These are phyloP conservation scores for Apophysomyces elegans DNA, from an alignment of 371 early-diverging fungal species.

Conservation along the genomic window DNA sequence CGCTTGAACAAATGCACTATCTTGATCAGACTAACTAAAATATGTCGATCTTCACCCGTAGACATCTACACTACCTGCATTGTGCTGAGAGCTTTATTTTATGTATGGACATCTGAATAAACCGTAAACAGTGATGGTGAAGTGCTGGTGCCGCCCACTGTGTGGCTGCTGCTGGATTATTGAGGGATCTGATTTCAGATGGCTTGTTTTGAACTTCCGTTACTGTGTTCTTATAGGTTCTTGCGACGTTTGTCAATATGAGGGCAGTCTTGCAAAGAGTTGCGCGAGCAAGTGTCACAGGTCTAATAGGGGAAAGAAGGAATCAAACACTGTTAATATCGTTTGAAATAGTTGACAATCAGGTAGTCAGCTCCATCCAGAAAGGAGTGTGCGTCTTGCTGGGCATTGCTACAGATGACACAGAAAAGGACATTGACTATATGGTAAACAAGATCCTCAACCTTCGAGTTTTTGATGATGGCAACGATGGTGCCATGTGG, in stretches of 20 bases:
- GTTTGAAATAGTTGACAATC: conserved; percentile 56
- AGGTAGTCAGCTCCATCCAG: conserved; percentile 71
- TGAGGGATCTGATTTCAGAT: too few species aligned
- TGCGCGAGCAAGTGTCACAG: conserved; percentile 26
- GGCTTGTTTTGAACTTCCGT: conserved; percentile 1
- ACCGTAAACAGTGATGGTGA: too few species aligned
- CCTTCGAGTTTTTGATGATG: conserved; percentile 77
- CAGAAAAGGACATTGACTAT: conserved; percentile 73
- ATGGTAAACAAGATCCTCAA: conserved; percentile 76
- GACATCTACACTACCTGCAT: too few species aligned
- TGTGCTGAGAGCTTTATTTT: too few species aligned
- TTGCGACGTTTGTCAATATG: conserved; percentile 7
- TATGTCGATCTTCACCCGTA: too few species aligned
- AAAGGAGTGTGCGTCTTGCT: conserved; percentile 79
- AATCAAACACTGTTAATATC: not conserved
- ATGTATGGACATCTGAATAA: too few species aligned
- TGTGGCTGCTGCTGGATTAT: too few species aligned
- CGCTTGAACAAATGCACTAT: not conserved
- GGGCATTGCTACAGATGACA: conserved; percentile 76
- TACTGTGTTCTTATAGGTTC: not conserved
- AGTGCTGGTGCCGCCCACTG: too few species aligned
- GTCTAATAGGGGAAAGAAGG: not conserved
- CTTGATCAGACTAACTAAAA: too few species aligned
- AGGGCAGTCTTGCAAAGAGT: conserved; percentile 26
- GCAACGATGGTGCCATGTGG: conserved; percentile 65